A percentile compares a stretch with the other conserved stretches of the same genome.
These are phyloP conservation scores for Diaporthe australafricana DNA, from an alignment of 2,329 filamentous ascomycete species.

Conservation along the genomic window DNA sequence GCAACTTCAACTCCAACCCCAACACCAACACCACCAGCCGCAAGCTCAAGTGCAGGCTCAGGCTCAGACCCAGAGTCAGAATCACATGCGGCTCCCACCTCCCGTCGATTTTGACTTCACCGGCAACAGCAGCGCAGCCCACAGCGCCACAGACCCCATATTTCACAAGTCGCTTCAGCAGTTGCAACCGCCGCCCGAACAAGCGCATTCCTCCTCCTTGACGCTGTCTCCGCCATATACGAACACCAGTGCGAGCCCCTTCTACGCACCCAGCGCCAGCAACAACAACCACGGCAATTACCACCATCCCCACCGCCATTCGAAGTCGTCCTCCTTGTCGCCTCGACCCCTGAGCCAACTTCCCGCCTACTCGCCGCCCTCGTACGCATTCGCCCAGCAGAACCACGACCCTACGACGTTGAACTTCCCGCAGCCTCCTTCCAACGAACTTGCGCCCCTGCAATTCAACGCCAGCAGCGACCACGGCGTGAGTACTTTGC, in stretches of 20 bases:
- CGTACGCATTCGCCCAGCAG: constrained; percentile 44
- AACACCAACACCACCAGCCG: constrained; percentile 13
- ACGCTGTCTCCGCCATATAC: constrained; percentile 38
- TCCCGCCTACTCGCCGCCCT: constrained; percentile 51
- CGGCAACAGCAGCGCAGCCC: constrained; percentile 14
- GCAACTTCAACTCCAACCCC: constrained; percentile 3
- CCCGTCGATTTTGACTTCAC: constrained; percentile 41
- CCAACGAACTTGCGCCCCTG: constrained; percentile 58
- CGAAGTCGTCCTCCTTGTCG: constrained; percentile 39
- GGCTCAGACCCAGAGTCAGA: constrained; percentile 50
- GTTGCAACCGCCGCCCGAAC: constrained; percentile 39
- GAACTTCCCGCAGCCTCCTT: constrained; percentile 48
- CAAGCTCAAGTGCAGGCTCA: neutral
- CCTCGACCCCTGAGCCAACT: constrained; percentile 40
- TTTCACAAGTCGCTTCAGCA: constrained; percentile 34
- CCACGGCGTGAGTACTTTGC: constrained; percentile 47
- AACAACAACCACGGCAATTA: constrained; percentile 26
- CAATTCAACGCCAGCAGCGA: constrained; percentile 46
- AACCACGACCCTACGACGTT: constrained; percentile 48
- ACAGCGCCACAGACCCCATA: constrained; percentile 17
- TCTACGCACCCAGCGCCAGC: constrained; percentile 24
- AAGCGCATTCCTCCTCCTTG: constrained; percentile 32
- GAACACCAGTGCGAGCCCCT: constrained; percentile 24
- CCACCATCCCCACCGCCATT: constrained; percentile 13
- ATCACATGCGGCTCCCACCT: constrained; percentile 58